phyloP scores from a whole-genome alignment of 2,329 filamentous ascomycete genomes.

The Metarhizium guizhouense region DNA sequence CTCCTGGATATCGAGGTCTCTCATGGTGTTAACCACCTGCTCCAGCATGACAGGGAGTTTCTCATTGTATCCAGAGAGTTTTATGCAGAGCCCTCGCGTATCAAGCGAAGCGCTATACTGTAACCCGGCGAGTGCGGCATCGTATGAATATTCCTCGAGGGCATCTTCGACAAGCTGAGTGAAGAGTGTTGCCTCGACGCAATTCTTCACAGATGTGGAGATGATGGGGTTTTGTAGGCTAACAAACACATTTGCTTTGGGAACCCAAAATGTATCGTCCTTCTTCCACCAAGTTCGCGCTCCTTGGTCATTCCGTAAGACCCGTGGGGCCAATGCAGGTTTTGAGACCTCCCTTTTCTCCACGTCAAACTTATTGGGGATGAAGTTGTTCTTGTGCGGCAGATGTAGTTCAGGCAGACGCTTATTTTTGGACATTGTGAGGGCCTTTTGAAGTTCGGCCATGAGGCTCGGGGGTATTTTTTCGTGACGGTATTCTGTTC shows the following conservation, averaged over 20 bases:
- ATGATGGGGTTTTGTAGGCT: constrained; percentile 71
- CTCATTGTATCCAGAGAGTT: constrained; percentile 88
- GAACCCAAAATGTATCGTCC: constrained; percentile 97
- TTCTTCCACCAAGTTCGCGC: constrained; percentile 95
- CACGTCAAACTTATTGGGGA: constrained; percentile 85
- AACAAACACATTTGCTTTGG: constrained; percentile 80
- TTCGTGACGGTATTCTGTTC: constrained; percentile 83
- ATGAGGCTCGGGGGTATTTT: constrained; percentile 71
- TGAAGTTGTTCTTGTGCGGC: constrained; percentile 91
- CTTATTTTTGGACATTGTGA: constrained; percentile 44
- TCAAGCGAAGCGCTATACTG: constrained; percentile 72
- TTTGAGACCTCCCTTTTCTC: constrained; percentile 85
- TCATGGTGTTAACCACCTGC: constrained; percentile 76
- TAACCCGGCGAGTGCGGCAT: constrained; percentile 85
- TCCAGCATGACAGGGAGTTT: constrained; percentile 87
- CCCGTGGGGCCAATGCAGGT: constrained; percentile 62
- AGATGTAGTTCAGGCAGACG: constrained; percentile 69
- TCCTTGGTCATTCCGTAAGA: constrained; percentile 76
- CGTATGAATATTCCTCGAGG: constrained; percentile 87
- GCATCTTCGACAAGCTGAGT: constrained; percentile 82
- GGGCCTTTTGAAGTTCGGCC: constrained; percentile 57
- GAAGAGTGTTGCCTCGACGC: constrained; percentile 71
- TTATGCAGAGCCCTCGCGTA: constrained; percentile 64
- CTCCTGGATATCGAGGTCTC: constrained; percentile 73
- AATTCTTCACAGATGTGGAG: constrained; percentile 68